These are phyloP conservation scores for Pythium biforme DNA, from an alignment of 352 stramenopile species.

Conservation along the genomic window DNA sequence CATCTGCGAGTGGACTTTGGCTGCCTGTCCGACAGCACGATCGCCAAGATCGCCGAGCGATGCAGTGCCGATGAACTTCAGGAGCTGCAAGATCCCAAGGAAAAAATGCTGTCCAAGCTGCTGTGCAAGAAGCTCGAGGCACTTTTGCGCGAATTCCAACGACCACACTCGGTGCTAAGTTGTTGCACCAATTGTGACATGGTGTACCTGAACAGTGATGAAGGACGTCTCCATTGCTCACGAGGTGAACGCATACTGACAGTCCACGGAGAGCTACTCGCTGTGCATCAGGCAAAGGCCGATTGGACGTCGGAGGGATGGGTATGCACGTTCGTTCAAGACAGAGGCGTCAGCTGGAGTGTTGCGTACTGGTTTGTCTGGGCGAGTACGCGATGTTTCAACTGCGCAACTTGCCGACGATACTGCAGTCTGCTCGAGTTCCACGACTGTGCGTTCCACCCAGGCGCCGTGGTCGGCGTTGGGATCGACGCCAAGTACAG, in stretches of 20 bases:
- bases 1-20: slow-evolving; percentile 83
- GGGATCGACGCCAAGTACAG: slow-evolving; percentile 46
- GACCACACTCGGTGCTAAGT: slow-evolving; percentile 24
- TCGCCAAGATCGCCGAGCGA: slow-evolving; percentile 66
- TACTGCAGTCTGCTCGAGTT: slow-evolving; percentile 44
- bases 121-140: slow-evolving; percentile 80
- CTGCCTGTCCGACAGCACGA: slow-evolving; percentile 75
- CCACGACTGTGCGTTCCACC: slow-evolving; percentile 47
- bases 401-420: slow-evolving; percentile 47
- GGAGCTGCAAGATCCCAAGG: slow-evolving; percentile 74
- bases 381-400: slow-evolving; percentile 55
- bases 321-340: slow-evolving; percentile 35
- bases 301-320: slow-evolving; percentile 53
- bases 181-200: slow-evolving; percentile 46
- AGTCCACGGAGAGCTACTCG: slow-evolving; percentile 50
- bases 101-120: slow-evolving; percentile 87
- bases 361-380: slow-evolving; percentile 84
- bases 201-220: slow-evolving; percentile 39
- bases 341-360: slow-evolving; percentile 55
- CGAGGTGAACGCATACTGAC: slow-evolving; percentile 40
- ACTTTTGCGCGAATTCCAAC: slow-evolving; percentile 41
- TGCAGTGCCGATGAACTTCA: slow-evolving; percentile 61
- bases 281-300: slow-evolving; percentile 36
- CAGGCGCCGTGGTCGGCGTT: slow-evolving; percentile 35
- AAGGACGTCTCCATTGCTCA: slow-evolving; percentile 30